Evolutionary conservation across 768 basidiomycete species (phyloP).

Genomic region (Tylopilus vinaceipallidus): DNA sequence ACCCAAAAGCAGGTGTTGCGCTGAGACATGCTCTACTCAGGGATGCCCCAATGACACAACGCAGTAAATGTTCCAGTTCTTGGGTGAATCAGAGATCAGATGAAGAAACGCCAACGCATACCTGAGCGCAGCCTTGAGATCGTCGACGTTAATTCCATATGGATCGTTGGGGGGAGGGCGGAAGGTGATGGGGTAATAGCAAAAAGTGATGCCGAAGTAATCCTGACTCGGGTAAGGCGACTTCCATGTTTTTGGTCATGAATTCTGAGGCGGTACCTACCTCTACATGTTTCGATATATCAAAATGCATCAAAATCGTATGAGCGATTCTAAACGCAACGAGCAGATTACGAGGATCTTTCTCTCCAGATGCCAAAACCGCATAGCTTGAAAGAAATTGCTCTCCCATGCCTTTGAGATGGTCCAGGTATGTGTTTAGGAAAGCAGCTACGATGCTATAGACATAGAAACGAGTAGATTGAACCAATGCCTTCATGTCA

Average conservation of each 20-base stretch:
- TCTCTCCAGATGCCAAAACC: constrained; percentile 87
- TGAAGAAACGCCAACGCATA: constrained; percentile 25
- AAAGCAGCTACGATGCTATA: constrained; percentile 80
- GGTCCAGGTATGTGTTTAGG: constrained; percentile 35
- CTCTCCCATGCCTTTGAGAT: constrained; percentile 67
- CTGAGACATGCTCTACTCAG: constrained; percentile 61
- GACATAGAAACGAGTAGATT: constrained; percentile 77
- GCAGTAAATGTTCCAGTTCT: neutral
- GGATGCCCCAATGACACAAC: neutral
- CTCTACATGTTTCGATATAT: constrained; percentile 71
- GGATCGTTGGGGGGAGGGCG: constrained; percentile 92
- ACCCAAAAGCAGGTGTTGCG: constrained; percentile 80
- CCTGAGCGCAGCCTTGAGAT: constrained; percentile 75
- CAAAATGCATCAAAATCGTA: constrained; percentile 87
- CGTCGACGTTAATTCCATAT: constrained; percentile 86
- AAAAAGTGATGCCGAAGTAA: constrained; percentile 93
- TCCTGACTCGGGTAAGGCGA: constrained; percentile 45
- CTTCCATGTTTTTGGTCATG: neutral
- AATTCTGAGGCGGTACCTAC: constrained; percentile 51
- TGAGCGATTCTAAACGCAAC: constrained; percentile 85
- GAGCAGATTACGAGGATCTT: constrained; percentile 93
- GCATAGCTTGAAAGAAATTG: constrained; percentile 78
- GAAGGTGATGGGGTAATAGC: constrained; percentile 98
- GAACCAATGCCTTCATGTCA: constrained; percentile 77
- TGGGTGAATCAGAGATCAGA: neutral